Conservation (phyloP, 2,329 filamentous ascomycete genomes). For the Beauveria australis region DNA sequence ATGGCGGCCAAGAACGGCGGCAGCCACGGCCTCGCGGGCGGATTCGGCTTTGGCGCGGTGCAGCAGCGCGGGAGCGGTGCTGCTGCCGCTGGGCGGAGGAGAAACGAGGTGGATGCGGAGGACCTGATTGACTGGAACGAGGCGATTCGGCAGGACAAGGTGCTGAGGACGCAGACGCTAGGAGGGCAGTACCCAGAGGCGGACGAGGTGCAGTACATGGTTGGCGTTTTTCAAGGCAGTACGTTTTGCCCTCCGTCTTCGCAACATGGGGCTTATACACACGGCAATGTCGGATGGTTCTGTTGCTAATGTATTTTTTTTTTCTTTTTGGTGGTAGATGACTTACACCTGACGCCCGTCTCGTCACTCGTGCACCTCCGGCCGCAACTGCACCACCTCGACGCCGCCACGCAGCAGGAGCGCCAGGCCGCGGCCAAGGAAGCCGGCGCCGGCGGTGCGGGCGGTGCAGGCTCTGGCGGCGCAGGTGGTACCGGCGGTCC, state of each 20-base stretch:
- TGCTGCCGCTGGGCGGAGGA: constrained; percentile 23
- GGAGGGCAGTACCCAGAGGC: constrained; percentile 69
- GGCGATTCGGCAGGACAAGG: constrained; percentile 59
- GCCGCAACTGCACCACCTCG: constrained; percentile 86
- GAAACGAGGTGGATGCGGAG: constrained; percentile 34
- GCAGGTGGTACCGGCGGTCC: constrained; percentile 23
- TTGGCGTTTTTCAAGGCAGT: constrained; percentile 85
- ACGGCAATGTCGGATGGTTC: too few species aligned
- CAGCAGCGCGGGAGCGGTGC: constrained; percentile 28
- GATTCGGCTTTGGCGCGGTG: constrained; percentile 55
- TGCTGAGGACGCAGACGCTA: constrained; percentile 73
- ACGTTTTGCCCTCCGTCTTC: constrained; percentile 24
- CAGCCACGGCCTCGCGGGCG: constrained; percentile 62
- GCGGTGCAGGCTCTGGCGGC: constrained; percentile 15
- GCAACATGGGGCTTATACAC: too few species aligned
- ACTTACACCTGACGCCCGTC: constrained; percentile 79
- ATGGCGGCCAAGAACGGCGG: constrained; percentile 53
- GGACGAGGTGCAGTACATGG: constrained; percentile 75
- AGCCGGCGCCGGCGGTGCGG: constrained; percentile 20
- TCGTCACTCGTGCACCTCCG: constrained; percentile 80
- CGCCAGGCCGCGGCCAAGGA: constrained; percentile 33
- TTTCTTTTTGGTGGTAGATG: constrained; percentile 41
- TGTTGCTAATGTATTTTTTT: neutral
- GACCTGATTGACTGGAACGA: constrained; percentile 52
- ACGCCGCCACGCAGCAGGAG: constrained; percentile 70